Percentiles rank a stretch among this genome's conserved stretches.
Conservation (phyloP, 108 stramenopile genomes). For the Fragilariopsis cylindrus region DNA sequence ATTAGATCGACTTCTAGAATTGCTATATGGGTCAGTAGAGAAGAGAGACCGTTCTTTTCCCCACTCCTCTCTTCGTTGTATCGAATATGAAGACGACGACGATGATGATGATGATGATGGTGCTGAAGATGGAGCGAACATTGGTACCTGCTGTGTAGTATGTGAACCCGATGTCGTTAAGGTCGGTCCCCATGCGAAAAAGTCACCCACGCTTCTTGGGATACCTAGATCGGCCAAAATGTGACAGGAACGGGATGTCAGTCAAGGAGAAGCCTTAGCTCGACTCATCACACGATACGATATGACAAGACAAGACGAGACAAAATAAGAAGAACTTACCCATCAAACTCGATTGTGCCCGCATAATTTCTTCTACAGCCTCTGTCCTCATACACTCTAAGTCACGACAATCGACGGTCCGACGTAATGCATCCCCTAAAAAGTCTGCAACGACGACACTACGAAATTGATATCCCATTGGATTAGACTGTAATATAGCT, state of each 20-base stretch:
- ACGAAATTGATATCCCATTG: slow-evolving; percentile 78
- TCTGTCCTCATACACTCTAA: slow-evolving; percentile 69
- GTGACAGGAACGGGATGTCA: no score
- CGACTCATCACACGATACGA: background rate
- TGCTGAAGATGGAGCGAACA: background rate
- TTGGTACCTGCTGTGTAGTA: no score
- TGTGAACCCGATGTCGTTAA: slow-evolving; percentile 28
- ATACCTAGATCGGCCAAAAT: background rate
- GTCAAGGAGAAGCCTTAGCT: no score
- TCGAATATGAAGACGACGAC: background rate
- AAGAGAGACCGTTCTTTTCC: slow-evolving; percentile 19
- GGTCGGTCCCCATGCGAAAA: slow-evolving; percentile 83
- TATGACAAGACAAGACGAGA: slow-evolving; percentile 60
- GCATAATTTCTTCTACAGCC: slow-evolving; percentile 77
- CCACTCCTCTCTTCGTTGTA: background rate
- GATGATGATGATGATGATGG: background rate
- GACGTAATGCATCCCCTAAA: slow-evolving; percentile 73
- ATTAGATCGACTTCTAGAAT: slow-evolving; percentile 30
- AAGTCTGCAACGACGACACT: slow-evolving; percentile 79
- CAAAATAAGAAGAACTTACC: slow-evolving; percentile 31
- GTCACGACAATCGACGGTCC: slow-evolving; percentile 76
- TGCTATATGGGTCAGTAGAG: slow-evolving; percentile 26
- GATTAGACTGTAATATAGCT: slow-evolving; percentile 76
- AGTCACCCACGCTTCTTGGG: slow-evolving; percentile 44
- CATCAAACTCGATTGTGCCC: slow-evolving; percentile 74